Percentiles rank a stretch among this genome's conserved stretches.
phyloP scores from a whole-genome alignment of 31 red algal genomes.

The Asparagopsis taxiformis region DNA sequence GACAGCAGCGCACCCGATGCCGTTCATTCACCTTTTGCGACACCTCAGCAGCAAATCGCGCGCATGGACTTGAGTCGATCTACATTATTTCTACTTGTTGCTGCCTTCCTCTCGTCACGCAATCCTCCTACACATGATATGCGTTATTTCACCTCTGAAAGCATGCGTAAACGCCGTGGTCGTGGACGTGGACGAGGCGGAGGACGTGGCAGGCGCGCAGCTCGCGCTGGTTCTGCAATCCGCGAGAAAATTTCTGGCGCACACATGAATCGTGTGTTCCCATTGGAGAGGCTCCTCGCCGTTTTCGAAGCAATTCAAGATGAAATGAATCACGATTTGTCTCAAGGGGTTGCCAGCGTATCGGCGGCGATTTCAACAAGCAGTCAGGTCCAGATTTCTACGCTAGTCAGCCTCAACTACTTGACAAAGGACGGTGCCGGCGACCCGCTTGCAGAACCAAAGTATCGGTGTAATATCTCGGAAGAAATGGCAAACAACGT shows the following conservation, averaged over 20 bases:
- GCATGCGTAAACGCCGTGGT: constrained; percentile 13
- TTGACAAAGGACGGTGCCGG: constrained; percentile 21
- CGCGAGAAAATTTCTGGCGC: too few species aligned
- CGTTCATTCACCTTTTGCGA: too few species aligned
- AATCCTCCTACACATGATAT: constrained; percentile 48
- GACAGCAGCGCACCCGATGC: too few species aligned
- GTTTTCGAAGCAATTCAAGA: constrained; percentile 24
- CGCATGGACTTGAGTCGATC: constrained; percentile 3
- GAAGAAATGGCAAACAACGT: constrained; percentile 17
- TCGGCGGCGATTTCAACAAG: constrained; percentile 21
- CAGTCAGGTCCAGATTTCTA: constrained; percentile 36
- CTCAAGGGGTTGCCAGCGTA: background rate
- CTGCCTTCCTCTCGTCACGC: constrained; percentile 28
- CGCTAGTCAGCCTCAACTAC: constrained; percentile 30
- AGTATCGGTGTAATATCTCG: constrained; percentile 38
- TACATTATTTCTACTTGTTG: constrained; percentile 14
- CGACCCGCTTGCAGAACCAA: constrained; percentile 38
- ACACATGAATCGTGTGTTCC: constrained; percentile 17
- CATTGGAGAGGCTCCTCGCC: constrained; percentile 38
- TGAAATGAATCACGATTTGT: background rate
- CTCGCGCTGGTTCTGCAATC: too few species aligned
- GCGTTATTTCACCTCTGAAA: constrained; percentile 36
- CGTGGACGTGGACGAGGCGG: constrained; percentile 2
- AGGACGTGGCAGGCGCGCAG: too few species aligned
- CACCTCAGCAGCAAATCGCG: too few species aligned